These are phyloP conservation scores for Trichocladium antarcticum DNA, from an alignment of 495 filamentous ascomycete species.

Conservation along the genomic window DNA sequence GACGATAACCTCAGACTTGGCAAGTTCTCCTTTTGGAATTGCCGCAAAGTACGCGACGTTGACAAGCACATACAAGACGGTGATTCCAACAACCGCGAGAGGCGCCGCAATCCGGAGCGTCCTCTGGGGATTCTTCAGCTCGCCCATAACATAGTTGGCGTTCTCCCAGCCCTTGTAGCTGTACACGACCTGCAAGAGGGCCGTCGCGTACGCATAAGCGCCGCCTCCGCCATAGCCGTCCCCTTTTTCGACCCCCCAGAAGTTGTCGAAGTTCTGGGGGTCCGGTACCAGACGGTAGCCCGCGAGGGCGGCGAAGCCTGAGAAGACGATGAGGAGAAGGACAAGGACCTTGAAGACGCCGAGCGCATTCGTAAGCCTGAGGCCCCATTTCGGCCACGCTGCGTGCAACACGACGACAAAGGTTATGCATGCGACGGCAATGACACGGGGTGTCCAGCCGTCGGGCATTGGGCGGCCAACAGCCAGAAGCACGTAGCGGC, in stretches of 20 bases:
- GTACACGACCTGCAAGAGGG: slow-evolving; percentile 40
- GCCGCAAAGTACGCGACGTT: slow-evolving; percentile 53
- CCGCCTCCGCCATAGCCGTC: slow-evolving; percentile 35
- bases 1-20: slow-evolving; percentile 39
- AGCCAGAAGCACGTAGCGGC: slow-evolving; percentile 54
- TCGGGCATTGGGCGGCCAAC: slow-evolving; percentile 39
- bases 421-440: slow-evolving; percentile 43
- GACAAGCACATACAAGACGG: slow-evolving; percentile 50
- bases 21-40: slow-evolving; percentile 38
- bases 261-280: slow-evolving; percentile 24
- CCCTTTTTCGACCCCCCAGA: slow-evolving; percentile 31
- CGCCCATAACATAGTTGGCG: slow-evolving; percentile 45
- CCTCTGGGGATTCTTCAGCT: slow-evolving; percentile 49
- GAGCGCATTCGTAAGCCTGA: slow-evolving; percentile 51
- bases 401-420: slow-evolving; percentile 50
- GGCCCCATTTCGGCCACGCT: slow-evolving; percentile 47
- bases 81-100: slow-evolving; percentile 45
- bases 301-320: slow-evolving; percentile 38
- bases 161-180: slow-evolving; percentile 42
- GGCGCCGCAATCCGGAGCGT: slow-evolving; percentile 53
- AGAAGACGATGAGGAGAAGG: slow-evolving; percentile 51
- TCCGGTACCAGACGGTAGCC: slow-evolving; percentile 16
- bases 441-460: slow-evolving; percentile 49
- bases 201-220: slow-evolving; percentile 35
- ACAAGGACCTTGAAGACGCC: slow-evolving; percentile 56